Conservation (phyloP, 2,329 filamentous ascomycete genomes). For the Aspergillus aculeatus region DNA sequence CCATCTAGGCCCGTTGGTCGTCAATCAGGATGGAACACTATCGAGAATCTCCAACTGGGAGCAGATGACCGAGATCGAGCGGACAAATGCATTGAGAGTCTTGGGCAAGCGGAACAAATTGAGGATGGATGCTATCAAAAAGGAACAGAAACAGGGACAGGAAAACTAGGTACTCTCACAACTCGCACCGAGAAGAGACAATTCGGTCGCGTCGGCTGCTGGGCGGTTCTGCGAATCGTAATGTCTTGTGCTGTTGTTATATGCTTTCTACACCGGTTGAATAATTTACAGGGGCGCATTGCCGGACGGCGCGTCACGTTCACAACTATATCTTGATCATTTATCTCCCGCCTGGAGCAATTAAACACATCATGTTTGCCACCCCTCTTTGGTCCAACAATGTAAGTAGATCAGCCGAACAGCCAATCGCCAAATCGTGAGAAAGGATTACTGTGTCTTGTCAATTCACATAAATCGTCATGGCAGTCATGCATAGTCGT, state of each 20-base stretch:
- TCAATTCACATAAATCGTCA: background rate
- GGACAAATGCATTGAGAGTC: slow-evolving; percentile 64
- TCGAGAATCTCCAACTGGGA: slow-evolving; percentile 72
- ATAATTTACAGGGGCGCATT: background rate
- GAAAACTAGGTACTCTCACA: background rate
- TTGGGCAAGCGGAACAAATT: slow-evolving; percentile 67
- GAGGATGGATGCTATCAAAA: slow-evolving; percentile 57
- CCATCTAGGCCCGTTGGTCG: slow-evolving; percentile 69
- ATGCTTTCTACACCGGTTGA: background rate
- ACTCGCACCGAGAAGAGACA: background rate
- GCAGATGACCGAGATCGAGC: slow-evolving; percentile 68
- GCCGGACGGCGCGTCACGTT: background rate
- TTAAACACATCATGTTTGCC: background rate
- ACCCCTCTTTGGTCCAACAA: background rate
- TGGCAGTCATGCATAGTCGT: background rate
- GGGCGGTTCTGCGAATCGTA: background rate
- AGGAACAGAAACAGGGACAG: slow-evolving; percentile 4
- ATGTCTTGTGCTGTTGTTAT: background rate
- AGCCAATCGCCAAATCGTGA: slow-evolving; percentile 22
- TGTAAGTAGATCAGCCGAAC: slow-evolving; percentile 12
- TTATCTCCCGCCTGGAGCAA: background rate
- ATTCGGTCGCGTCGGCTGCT: background rate
- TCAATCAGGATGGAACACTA: slow-evolving; percentile 70
- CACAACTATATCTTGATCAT: background rate
- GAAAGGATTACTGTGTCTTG: slow-evolving; percentile 26